phyloP scores from a whole-genome alignment of 2,329 filamentous ascomycete genomes.

The Fusarium sterilihyphosum region DNA sequence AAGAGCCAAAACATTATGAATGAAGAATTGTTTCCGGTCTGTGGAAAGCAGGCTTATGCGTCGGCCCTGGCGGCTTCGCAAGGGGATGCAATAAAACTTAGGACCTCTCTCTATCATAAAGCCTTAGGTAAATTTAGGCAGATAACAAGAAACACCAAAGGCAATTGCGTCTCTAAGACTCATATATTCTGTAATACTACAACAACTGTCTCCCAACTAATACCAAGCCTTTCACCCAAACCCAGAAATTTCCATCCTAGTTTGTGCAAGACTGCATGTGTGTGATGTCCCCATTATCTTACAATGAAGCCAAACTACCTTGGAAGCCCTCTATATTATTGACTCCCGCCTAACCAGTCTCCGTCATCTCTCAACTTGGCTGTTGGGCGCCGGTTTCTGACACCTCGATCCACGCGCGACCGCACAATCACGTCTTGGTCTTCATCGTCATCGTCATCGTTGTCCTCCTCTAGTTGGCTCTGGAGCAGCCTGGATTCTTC shows the following conservation, averaged over 20 bases:
- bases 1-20: background rate
- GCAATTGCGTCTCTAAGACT: background rate
- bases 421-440: slow-evolving; percentile 47
- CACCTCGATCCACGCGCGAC: slow-evolving; percentile 36
- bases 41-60: no score
- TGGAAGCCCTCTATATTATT: slow-evolving; percentile 7
- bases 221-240: slow-evolving; percentile 1
- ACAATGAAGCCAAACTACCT: background rate
- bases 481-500: slow-evolving; percentile 25
- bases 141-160: background rate
- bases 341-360: slow-evolving; percentile 15
- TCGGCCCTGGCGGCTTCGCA: no score
- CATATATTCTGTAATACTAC: background rate
- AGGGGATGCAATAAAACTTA: no score
- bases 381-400: slow-evolving; percentile 47
- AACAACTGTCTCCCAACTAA: background rate
- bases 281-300: slow-evolving; percentile 8
- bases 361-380: slow-evolving; percentile 51
- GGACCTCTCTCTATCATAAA: no score
- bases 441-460: slow-evolving; percentile 43
- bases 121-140: no score
- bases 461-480: slow-evolving; percentile 39
- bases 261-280: slow-evolving; percentile 1
- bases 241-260: slow-evolving; percentile 9
- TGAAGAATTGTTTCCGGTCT: no score